Evolutionary conservation across 1,284 basidiomycete genomes (phyloP).

Genomic region (Tylopilus orsonianus): DNA sequence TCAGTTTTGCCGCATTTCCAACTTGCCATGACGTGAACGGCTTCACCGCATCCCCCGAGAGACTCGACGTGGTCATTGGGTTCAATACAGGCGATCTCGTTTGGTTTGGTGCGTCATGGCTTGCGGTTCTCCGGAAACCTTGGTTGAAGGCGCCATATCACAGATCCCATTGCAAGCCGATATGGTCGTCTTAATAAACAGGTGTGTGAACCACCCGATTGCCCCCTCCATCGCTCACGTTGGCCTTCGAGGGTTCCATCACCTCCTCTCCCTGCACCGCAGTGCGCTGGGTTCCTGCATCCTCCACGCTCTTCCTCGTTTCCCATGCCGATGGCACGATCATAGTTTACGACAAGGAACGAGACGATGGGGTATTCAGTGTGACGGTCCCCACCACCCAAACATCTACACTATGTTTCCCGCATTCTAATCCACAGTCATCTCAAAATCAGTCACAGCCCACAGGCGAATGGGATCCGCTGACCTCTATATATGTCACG

Average conservation of each 20-base stretch:
- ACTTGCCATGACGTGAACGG: constrained; percentile 90
- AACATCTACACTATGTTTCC: constrained; percentile 9
- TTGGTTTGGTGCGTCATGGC: constrained; percentile 70
- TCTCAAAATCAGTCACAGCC: constrained; percentile 14
- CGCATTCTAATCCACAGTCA: constrained; percentile 11
- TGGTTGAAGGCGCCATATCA: constrained; percentile 2
- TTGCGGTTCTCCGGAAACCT: neutral
- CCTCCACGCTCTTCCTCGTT: constrained; percentile 84
- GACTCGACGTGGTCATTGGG: constrained; percentile 89
- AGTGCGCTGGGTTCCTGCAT: constrained; percentile 88
- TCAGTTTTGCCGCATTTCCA: constrained; percentile 84
- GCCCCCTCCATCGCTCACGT: constrained; percentile 22
- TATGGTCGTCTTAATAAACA: constrained; percentile 93
- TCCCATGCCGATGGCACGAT: constrained; percentile 89
- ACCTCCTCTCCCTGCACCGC: constrained; percentile 42
- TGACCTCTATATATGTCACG: constrained; percentile 75
- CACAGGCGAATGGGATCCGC: constrained; percentile 62
- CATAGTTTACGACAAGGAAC: constrained; percentile 85
- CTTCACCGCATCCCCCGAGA: constrained; percentile 72
- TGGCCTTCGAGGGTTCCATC: constrained; percentile 20
- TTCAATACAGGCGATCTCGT: constrained; percentile 92
- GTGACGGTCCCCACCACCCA: constrained; percentile 51
- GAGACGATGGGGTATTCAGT: constrained; percentile 78
- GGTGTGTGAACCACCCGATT: constrained; percentile 38
- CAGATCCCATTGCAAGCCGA: constrained; percentile 80